A percentile compares a stretch with the other conserved stretches of the same genome.
These are phyloP conservation scores for Colletotrichum tropicicola DNA, from an alignment of 2,329 filamentous ascomycete species.

Conservation along the genomic window DNA sequence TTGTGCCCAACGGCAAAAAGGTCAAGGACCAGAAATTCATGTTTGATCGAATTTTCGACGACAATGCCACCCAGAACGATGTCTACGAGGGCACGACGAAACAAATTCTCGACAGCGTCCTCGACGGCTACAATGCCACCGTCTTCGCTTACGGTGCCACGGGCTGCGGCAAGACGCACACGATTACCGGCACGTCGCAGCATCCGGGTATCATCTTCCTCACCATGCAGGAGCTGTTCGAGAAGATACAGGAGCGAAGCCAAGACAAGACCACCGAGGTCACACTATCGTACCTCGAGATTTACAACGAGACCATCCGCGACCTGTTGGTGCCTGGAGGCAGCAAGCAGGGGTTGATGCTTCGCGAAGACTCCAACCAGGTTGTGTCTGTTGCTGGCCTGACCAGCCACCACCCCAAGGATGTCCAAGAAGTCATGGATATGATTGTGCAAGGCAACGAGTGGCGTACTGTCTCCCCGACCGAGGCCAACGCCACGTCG, in stretches of 20 bases:
- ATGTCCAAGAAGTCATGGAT: slow-evolving; percentile 98
- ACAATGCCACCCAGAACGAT: slow-evolving; percentile 89
- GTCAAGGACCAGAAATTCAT: slow-evolving; percentile 98
- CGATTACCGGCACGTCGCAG: slow-evolving; percentile 90
- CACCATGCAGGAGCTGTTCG: slow-evolving; percentile 98
- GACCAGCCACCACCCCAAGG: slow-evolving; percentile 88
- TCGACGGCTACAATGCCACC: slow-evolving; percentile 98
- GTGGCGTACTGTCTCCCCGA: slow-evolving; percentile 93
- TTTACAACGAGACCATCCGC: slow-evolving; percentile 99
- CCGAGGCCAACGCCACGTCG: slow-evolving; percentile 95
- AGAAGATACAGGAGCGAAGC: slow-evolving; percentile 88
- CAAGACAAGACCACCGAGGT: slow-evolving; percentile 91
- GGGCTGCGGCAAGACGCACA: slow-evolving; percentile 98
- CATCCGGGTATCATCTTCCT: slow-evolving; percentile 98
- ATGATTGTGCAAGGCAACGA: slow-evolving; percentile 98
- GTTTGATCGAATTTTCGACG: slow-evolving; percentile 97
- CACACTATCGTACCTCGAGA: slow-evolving; percentile 94
- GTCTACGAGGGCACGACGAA: slow-evolving; percentile 95
- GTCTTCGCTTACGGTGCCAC: slow-evolving; percentile 99
- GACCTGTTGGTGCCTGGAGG: slow-evolving; percentile 89
- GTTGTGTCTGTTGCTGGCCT: slow-evolving; percentile 90
- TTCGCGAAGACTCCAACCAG: slow-evolving; percentile 94
- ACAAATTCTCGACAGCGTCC: slow-evolving; percentile 88
- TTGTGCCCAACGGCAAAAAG: slow-evolving; percentile 85
- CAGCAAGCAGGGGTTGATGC: slow-evolving; percentile 85